A percentile compares a stretch with the other conserved stretches of the same genome.
Evolutionary conservation across 495 filamentous ascomycete species (phyloP).

Genomic region (Aspergillus asperescens): DNA sequence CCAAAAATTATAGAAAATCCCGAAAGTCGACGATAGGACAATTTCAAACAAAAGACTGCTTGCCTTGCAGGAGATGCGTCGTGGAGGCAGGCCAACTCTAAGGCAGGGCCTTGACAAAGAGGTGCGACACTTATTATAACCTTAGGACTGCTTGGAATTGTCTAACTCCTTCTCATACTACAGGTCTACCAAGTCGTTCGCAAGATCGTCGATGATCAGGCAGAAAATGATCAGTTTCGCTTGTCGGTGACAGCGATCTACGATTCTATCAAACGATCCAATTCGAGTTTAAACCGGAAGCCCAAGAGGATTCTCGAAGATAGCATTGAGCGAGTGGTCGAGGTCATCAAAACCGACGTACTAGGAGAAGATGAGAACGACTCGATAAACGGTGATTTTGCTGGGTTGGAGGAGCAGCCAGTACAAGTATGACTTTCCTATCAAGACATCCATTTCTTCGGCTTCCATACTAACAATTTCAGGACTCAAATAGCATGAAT

Average conservation of each 20-base stretch:
- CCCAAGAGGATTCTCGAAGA: constrained; percentile 77
- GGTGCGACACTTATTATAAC: constrained; percentile 28
- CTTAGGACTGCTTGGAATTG: background rate
- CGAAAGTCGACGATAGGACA: background rate
- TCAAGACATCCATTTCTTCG: background rate
- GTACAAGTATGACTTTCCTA: constrained; percentile 23
- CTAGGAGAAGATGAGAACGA: constrained; percentile 48
- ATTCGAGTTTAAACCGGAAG: constrained; percentile 74
- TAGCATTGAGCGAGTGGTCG: constrained; percentile 79
- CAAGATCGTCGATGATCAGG: constrained; percentile 63
- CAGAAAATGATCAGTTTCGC: constrained; percentile 38
- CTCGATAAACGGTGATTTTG: constrained; percentile 59
- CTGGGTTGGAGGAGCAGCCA: constrained; percentile 50
- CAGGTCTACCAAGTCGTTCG: constrained; percentile 70
- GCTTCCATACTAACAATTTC: constrained; percentile 2
- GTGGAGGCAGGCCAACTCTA: constrained; percentile 43
- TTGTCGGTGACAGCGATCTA: constrained; percentile 63
- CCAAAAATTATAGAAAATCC: constrained; percentile 20
- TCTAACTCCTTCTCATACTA: constrained; percentile 6
- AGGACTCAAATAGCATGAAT: constrained; percentile 69
- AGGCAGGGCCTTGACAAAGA: constrained; percentile 53
- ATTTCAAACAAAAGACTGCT: background rate
- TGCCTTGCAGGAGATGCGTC: constrained; percentile 23
- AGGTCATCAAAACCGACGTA: constrained; percentile 62
- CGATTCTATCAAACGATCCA: constrained; percentile 72